phyloP scores from a whole-genome alignment of 257 asterid species.

The Jaltomata sinuosa region DNA sequence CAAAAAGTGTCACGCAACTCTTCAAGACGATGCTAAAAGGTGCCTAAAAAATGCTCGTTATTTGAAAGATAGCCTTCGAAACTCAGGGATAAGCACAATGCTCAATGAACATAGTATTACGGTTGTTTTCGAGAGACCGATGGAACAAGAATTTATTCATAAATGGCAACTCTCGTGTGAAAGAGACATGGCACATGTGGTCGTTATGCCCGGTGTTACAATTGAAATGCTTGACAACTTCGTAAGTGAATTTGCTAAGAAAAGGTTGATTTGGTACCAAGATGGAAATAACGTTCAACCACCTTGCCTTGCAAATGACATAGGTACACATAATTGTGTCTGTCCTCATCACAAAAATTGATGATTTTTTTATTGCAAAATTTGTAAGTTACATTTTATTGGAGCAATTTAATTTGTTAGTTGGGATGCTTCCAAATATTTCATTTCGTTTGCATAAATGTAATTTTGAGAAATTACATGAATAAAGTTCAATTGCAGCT shows the following conservation, averaged over 20 bases:
- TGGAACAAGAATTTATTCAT: slow-evolving; percentile 62
- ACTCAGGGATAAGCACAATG: slow-evolving; percentile 62
- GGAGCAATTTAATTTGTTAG: neutral
- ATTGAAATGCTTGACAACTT: slow-evolving; percentile 61
- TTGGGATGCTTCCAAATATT: neutral
- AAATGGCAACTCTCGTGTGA: slow-evolving; percentile 89
- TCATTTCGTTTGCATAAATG: neutral
- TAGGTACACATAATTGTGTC: slow-evolving; percentile 44
- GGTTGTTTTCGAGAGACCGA: slow-evolving; percentile 75
- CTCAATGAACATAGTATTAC: slow-evolving; percentile 82
- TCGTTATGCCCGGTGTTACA: slow-evolving; percentile 72
- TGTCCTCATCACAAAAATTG: slow-evolving; percentile 17
- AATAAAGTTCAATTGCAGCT: neutral
- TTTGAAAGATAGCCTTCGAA: slow-evolving; percentile 59
- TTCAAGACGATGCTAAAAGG: slow-evolving; percentile 80
- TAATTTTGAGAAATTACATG: neutral
- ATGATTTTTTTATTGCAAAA: neutral
- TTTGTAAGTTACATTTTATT: neutral
- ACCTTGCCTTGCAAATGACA: slow-evolving; percentile 70
- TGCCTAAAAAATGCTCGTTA: slow-evolving; percentile 82
- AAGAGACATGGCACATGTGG: slow-evolving; percentile 72
- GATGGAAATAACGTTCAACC: slow-evolving; percentile 35
- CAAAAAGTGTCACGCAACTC: slow-evolving; percentile 68
- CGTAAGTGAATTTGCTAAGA: slow-evolving; percentile 40
- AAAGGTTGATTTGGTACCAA: slow-evolving; percentile 48